These are phyloP conservation scores for Trichoderma polysporum DNA, from an alignment of 2,329 filamentous ascomycete genomes.

Conservation along the genomic window DNA sequence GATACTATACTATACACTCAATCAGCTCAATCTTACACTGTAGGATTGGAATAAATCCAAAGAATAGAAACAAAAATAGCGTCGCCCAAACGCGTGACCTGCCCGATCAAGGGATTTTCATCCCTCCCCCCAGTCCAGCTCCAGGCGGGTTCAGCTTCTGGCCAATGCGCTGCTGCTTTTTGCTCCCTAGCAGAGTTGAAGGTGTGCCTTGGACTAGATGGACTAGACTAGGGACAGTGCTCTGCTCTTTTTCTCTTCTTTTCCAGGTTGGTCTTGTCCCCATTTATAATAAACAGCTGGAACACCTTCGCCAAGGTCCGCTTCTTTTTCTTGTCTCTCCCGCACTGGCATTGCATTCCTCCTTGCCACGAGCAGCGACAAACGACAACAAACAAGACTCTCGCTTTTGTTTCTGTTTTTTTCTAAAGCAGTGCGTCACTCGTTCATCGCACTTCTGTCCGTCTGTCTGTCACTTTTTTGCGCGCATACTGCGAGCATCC, in stretches of 20 bases:
- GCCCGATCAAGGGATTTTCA: not conserved
- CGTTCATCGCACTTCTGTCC: not conserved
- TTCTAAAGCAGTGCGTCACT: slow-evolving; percentile 3
- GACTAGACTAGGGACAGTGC: too few species aligned
- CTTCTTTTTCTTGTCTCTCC: too few species aligned
- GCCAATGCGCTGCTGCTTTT: not conserved
- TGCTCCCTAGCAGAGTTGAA: too few species aligned
- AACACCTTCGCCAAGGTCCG: too few species aligned
- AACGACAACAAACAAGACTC: slow-evolving; percentile 1
- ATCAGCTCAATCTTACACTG: too few species aligned
- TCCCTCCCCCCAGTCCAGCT: not conserved
- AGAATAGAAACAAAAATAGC: not conserved
- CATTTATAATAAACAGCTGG: too few species aligned
- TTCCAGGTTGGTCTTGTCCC: too few species aligned
- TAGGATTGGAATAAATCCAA: not conserved
- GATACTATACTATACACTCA: too few species aligned
- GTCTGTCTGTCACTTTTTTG: not conserved
- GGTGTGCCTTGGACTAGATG: too few species aligned
- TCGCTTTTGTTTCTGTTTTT: slow-evolving; percentile 5
- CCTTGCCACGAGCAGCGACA: not conserved
- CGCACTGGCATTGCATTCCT: not conserved
- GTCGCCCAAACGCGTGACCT: not conserved
- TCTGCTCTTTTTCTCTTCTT: too few species aligned
- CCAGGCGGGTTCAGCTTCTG: not conserved
- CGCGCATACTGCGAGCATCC: not conserved